Conservation (phyloP, 2,329 filamentous ascomycete genomes). For the Whalleya microplaca region DNA sequence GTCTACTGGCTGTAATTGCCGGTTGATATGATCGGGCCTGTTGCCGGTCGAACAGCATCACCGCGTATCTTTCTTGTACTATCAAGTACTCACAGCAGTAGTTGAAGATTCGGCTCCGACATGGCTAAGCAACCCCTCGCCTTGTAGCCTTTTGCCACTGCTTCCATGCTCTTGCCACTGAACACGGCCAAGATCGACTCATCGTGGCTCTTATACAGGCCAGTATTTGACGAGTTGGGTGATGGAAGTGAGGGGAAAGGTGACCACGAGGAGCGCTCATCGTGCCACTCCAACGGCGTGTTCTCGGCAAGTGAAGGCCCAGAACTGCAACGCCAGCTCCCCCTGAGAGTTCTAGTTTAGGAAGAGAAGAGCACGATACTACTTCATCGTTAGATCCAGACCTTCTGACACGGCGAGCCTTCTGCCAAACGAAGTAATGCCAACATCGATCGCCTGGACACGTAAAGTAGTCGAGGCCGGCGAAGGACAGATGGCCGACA, state of each 20-base stretch:
- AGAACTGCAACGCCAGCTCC: slow-evolving; percentile 22
- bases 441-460: slow-evolving; percentile 26
- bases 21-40: slow-evolving; percentile 1
- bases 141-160: slow-evolving; percentile 14
- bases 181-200: slow-evolving; percentile 17
- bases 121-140: slow-evolving; percentile 1
- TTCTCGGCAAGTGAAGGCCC: slow-evolving; percentile 24
- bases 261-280: slow-evolving; percentile 14
- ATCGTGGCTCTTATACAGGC: slow-evolving; percentile 7
- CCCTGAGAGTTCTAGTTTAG: slow-evolving; percentile 15
- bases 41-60: slow-evolving; percentile 2
- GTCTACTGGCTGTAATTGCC: slow-evolving; percentile 1
- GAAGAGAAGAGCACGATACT: slow-evolving; percentile 20
- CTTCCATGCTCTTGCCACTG: slow-evolving; percentile 9
- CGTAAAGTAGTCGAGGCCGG: slow-evolving; percentile 9
- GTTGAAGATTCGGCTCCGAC: slow-evolving; percentile 8
- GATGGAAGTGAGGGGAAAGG: slow-evolving; percentile 20
- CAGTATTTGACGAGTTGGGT: slow-evolving; percentile 14
- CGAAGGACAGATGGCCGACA: slow-evolving; percentile 12
- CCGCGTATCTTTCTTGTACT: slow-evolving; percentile 11
- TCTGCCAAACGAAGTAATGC: slow-evolving; percentile 24
- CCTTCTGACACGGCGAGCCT: slow-evolving; percentile 18
- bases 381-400: slow-evolving; percentile 18
- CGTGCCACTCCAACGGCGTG: slow-evolving; percentile 14
- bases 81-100: slow-evolving; percentile 7